Base-by-base conservation (phyloP, 176 grass and related monocot species). In the Leersia perrieri region DNA sequence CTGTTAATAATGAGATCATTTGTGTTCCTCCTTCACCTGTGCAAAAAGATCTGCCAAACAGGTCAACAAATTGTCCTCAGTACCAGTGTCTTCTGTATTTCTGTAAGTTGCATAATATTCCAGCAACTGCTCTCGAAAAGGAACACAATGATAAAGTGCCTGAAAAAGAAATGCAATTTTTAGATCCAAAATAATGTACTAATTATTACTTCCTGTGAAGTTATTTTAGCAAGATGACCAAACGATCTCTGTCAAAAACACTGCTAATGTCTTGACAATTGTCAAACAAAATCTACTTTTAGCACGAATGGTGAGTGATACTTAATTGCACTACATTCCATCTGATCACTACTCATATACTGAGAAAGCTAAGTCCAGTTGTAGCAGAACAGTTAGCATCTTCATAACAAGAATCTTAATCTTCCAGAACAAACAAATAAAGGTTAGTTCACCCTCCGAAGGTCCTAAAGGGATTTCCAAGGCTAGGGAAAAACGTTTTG, bases 1-100 rank as follows among this genome's bases (percentile, higher is more conserved):
- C 33, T 71, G 70, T 22, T 66, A 71, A 88, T 57, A 18, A 41
- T 25, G 8, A 77, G 27, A 5, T 44, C 45, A 11, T 41, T 77
- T 68, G 34, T 28, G 60, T 32, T 70, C 40, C 33, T 41, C 55
- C 16, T 58, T 71, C 83, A 98, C 95, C 95, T 98, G 95, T 64
- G 80, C 55, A 86, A 98, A 98, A 76, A 98, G 88, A 91, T 98
- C 95, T 53, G 90, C 95, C 82, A 98, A 80, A 80, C 90, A 98
- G 32, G 88, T 93, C 72, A 98, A 60, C 85, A 98, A 76, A 73
- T 91, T 98, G 77, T 95, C 92, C 72, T 95, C 95, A 27, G n/a
- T n/a, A n/a, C n/a, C n/a, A n/a, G 28, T 71, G 10, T 95, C 95
- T 78, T 71, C 84, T 31, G 81, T 70, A 53, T 87, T 85, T 65